These are phyloP conservation scores for Spatholobus suberectus DNA, from an alignment of 306 rosid species.

Conservation along the genomic window DNA sequence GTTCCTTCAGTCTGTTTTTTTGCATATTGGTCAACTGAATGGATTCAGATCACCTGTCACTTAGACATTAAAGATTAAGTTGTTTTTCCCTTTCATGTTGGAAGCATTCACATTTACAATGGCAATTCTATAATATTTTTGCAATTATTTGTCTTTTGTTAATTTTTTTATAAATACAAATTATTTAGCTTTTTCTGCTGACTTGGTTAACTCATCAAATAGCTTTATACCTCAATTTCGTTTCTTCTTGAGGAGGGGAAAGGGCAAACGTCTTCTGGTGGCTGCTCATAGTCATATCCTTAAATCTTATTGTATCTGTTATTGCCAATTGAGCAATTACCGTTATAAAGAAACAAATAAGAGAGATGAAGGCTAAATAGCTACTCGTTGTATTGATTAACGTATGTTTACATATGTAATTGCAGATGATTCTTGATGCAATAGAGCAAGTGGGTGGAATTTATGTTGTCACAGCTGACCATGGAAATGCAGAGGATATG, in stretches of 20 bases:
- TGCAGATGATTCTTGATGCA: slow-evolving; percentile 92
- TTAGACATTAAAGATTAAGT: not conserved
- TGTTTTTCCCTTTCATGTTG: not conserved
- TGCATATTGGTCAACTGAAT: not conserved
- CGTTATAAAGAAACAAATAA: not conserved
- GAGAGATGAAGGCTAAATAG: not conserved
- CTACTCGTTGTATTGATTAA: not conserved
- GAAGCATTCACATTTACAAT: not conserved
- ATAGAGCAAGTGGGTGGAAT: slow-evolving; percentile 96
- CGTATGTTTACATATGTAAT: slow-evolving; percentile 6
- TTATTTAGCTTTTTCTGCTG: not conserved
- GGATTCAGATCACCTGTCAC: not conserved
- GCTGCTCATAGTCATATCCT: not conserved
- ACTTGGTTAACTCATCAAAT: not conserved
- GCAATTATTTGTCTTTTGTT: not conserved
- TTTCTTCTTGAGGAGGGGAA: not conserved
- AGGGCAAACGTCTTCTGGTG: not conserved
- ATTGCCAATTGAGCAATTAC: not conserved
- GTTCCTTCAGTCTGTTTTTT: not conserved
- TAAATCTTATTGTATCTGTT: not conserved
- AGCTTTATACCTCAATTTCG: not conserved
- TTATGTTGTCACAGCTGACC: slow-evolving; percentile 98
- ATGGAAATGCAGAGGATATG: slow-evolving; percentile 99
- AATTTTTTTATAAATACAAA: not conserved
- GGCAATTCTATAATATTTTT: not conserved